These are phyloP conservation scores for Prototheca stagnorum DNA, from an alignment of 163 green algal species.

Conservation along the genomic window DNA sequence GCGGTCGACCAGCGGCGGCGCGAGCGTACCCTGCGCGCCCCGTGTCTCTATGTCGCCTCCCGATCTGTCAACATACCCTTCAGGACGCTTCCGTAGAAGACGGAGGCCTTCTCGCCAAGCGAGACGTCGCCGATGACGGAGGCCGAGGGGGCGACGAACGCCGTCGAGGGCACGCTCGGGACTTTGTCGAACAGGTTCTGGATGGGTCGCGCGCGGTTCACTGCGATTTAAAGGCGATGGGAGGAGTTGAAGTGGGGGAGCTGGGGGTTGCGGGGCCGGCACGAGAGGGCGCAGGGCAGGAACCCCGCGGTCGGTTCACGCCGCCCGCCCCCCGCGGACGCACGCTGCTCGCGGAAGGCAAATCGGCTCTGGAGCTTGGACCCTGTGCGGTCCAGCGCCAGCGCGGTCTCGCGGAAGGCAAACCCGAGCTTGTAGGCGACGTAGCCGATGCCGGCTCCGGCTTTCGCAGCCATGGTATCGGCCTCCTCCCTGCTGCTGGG, in stretches of 20 bases:
- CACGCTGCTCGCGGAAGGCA: slow-evolving; percentile 60
- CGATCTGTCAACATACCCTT: too few species aligned
- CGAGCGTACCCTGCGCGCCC: slow-evolving; percentile 1
- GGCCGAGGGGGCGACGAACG: slow-evolving; percentile 81
- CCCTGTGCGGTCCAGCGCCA: slow-evolving; percentile 77
- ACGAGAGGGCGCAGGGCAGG: too few species aligned
- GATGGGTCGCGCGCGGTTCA: slow-evolving; percentile 26
- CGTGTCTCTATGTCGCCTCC: too few species aligned
- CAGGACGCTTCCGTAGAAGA: slow-evolving; percentile 89
- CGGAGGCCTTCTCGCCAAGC: slow-evolving; percentile 56
- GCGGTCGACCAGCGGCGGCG: not conserved
- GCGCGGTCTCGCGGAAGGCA: slow-evolving; percentile 73
- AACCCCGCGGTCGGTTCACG: not conserved
- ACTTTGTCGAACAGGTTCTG: slow-evolving; percentile 10
- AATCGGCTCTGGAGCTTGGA: slow-evolving; percentile 65
- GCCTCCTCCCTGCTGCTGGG: too few species aligned
- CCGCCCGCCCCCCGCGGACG: slow-evolving; percentile 1
- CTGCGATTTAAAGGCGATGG: slow-evolving; percentile 23
- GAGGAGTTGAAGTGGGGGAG: too few species aligned
- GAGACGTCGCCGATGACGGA: slow-evolving; percentile 79
- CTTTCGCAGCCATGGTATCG: not conserved
- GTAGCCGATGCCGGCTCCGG: not conserved
- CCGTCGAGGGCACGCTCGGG: slow-evolving; percentile 32
- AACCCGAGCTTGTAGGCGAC: slow-evolving; percentile 49
- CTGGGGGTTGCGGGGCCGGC: too few species aligned